phyloP scores from a whole-genome alignment of 1,139 yeast species.

The Pichia sp. region DNA sequence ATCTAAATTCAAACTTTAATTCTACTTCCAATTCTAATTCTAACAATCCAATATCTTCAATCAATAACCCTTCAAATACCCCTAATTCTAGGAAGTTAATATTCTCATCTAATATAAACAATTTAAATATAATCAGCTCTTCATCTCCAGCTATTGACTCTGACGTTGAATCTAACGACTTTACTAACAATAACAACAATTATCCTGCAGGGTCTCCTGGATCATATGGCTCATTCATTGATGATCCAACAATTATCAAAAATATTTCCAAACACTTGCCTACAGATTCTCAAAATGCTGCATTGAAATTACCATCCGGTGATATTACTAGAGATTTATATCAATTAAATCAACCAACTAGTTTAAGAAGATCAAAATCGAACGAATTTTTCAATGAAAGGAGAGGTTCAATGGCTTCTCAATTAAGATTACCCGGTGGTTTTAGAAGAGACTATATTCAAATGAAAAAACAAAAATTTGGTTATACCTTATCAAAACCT shows the following conservation, averaged over 20 bases:
- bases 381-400: constrained; percentile 32
- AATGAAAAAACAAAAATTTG: constrained; percentile 28
- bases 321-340: constrained; percentile 63
- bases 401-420: constrained; percentile 60
- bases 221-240: constrained; percentile 24
- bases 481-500: constrained; percentile 31
- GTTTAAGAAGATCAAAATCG: constrained; percentile 27
- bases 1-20: not conserved
- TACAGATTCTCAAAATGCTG: constrained; percentile 32
- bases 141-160: constrained; percentile 17
- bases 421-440: constrained; percentile 73
- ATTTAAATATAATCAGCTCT: not conserved
- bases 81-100: constrained; percentile 11
- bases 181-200: constrained; percentile 5
- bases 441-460: constrained; percentile 63
- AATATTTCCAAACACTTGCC: constrained; percentile 27
- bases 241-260: constrained; percentile 26
- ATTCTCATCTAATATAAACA: constrained; percentile 1
- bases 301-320: constrained; percentile 57
- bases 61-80: constrained; percentile 3
- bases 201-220: not conserved
- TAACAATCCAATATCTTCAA: not conserved
- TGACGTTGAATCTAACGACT: constrained; percentile 13
- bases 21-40: not conserved
- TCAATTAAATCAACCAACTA: constrained; percentile 15